Conservation (phyloP, 2,329 filamentous ascomycete genomes). For the Mollisiaceae sp. region DNA sequence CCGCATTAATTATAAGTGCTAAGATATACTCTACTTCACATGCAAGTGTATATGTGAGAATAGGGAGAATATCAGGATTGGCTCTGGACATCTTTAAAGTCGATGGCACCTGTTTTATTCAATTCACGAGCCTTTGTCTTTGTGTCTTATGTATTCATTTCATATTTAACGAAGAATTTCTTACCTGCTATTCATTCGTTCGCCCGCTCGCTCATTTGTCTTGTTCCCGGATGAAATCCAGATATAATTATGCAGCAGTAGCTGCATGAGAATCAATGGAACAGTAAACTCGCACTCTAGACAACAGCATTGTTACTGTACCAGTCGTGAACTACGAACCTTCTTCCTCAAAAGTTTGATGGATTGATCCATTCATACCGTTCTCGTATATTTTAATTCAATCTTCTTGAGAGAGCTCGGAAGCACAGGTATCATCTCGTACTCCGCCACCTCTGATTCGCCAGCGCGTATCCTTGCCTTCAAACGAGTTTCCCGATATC, state of each 20-base stretch:
- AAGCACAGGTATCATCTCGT: background rate
- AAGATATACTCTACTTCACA: background rate
- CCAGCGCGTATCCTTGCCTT: background rate
- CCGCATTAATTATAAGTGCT: background rate
- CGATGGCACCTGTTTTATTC: background rate
- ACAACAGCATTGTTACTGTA: too few species aligned
- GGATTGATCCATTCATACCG: too few species aligned
- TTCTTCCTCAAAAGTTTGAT: too few species aligned
- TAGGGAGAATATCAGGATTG: background rate
- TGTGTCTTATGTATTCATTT: background rate
- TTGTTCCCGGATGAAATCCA: too few species aligned
- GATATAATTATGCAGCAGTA: too few species aligned
- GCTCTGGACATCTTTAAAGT: background rate
- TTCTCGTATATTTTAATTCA: background rate
- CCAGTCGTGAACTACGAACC: too few species aligned
- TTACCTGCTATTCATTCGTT: too few species aligned
- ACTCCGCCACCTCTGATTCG: background rate
- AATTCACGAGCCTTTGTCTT: background rate
- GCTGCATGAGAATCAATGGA: too few species aligned
- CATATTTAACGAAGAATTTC: too few species aligned
- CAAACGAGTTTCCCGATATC: background rate
- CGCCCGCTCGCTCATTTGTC: too few species aligned
- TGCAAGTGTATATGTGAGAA: constrained; percentile 1
- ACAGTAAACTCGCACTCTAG: too few species aligned
- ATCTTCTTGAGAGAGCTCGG: background rate